Evolutionary conservation across 164 flowering plant species (phyloP), one percentile per base, ranked within the genome.

Genomic region (Nymphaea colorata): DNA sequence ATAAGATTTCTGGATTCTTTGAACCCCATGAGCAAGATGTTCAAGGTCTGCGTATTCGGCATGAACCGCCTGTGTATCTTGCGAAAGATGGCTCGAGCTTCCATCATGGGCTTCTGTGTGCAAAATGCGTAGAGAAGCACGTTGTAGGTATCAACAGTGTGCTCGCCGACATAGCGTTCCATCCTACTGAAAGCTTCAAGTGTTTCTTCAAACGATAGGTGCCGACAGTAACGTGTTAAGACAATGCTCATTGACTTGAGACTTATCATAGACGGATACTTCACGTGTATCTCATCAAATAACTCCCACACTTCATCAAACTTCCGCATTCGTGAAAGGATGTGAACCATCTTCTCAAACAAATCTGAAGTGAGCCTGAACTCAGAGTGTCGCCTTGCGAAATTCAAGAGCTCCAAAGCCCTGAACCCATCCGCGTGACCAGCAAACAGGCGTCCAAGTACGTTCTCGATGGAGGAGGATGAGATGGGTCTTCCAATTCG

Each of bases 21-120:
- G 68, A 91, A 91, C 17, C 98, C 98, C 74, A 87, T 68, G 42
- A 90, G 87, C 84, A 90, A 74, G 36, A 91, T 82, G 71, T 89
- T 87, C 80, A 84, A 77, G 43, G 91, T 88, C 76, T 86, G 86
- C 42, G 77, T 77, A 72, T 86, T 77, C 7, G 95, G 83, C 12
- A 78, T 36, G 67, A 86, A 91, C 53, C 83, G 78, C 4, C 72
- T 66, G 75, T 79, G 74, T 80, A 89, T 71, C 69, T 79, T 85
- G 12, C 72, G 67, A 70, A 89, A 91, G 16, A 89, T 80, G 0
- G 86, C 85, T 25, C 78, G 67, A 2, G 94, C 96, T 71, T 91
- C 96, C 65, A 86, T 84, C 92, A 89, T 87, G 59, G 81, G 82
- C 71, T 87, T 73, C 70, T 83, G 78, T 2, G 88, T 79, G 75